These are phyloP conservation scores for Colletotrichum lini DNA, from an alignment of 2,329 filamentous ascomycete species.

Conservation along the genomic window DNA sequence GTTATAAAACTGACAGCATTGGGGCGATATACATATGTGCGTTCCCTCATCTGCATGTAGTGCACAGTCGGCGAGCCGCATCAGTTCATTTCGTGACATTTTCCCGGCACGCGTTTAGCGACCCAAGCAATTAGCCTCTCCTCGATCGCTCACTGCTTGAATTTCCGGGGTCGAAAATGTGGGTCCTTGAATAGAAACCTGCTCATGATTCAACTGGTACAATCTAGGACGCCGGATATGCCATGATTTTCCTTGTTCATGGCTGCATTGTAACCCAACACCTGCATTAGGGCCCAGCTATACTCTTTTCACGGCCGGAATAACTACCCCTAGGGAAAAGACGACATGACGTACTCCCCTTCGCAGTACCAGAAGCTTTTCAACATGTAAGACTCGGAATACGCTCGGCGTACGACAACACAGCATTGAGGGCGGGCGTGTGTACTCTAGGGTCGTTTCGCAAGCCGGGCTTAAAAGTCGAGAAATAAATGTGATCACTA, in stretches of 20 bases:
- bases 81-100: constrained; percentile 54
- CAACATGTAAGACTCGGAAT: constrained; percentile 54
- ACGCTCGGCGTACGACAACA: too few species aligned
- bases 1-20: neutral
- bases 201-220: constrained; percentile 56
- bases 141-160: constrained; percentile 48
- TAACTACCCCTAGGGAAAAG: constrained; percentile 44
- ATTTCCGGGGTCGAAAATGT: constrained; percentile 45
- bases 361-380: constrained; percentile 64
- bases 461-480: constrained; percentile 77
- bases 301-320: constrained; percentile 70
- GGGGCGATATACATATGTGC: constrained; percentile 4
- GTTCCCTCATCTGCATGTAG: constrained; percentile 64
- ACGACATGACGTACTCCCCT: too few species aligned
- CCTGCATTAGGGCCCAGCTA: constrained; percentile 70
- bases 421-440: constrained; percentile 36
- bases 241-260: constrained; percentile 51
- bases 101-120: constrained; percentile 53
- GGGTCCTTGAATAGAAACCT: constrained; percentile 46
- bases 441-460: constrained; percentile 74
- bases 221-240: constrained; percentile 9
- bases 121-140: constrained; percentile 49
- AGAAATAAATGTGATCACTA: constrained; percentile 68
- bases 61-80: constrained; percentile 71
- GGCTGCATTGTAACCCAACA: constrained; percentile 62